Evolutionary conservation across 441 rosid genomes (phyloP), one percentile per base, ranked within the genome.

Genomic region (Gossypium davidsonii): DNA sequence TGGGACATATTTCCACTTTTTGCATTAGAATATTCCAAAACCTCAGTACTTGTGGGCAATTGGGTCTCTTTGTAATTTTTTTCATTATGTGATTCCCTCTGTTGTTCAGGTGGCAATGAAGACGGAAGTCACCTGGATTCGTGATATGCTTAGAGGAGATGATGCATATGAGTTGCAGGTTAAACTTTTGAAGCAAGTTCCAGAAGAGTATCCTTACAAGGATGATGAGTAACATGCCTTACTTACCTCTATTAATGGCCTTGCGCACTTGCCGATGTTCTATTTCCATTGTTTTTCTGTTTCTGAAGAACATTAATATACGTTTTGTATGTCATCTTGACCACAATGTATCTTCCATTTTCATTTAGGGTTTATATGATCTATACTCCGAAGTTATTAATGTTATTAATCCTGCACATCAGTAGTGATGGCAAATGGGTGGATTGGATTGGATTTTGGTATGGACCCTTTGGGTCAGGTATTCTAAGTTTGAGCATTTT

Each of bases 181-280:
- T 77, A 94, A 89, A 74, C 89, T 94, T 58, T 49, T 94, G 60
- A 90, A 90, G 84, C 97, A 94, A 78, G 82, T 91, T 12, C 89
- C 93, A 1, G 97, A 94, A 69, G 95, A 94, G 82, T 89, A 91
- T 70, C 98, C 97, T n/a, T 94, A 94, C 90, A 94, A 94, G 85
- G 98, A 91, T 68, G 98, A 92, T 37, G 96, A 91, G 73, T 91
- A 74, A 55, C 0, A 69, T 59, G 53, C 55, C 14, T 9, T 39
- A 6, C 0, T 8, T 5, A 17, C 3, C 25, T 37, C 6, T 20
- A 37, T 5, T 49, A 49, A 3, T 17, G 67, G 37, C 46, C 3
- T 0, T 17, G 68, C 18, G n/a, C 67, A 17, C 55, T 44, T 65
- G 7, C 2, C n/a, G 3, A 17, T n/a, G 17, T 52, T 17, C 7